Base-by-base conservation (phyloP, 2,329 filamentous ascomycete genomes). In the Phialemonium atrogriseum region DNA sequence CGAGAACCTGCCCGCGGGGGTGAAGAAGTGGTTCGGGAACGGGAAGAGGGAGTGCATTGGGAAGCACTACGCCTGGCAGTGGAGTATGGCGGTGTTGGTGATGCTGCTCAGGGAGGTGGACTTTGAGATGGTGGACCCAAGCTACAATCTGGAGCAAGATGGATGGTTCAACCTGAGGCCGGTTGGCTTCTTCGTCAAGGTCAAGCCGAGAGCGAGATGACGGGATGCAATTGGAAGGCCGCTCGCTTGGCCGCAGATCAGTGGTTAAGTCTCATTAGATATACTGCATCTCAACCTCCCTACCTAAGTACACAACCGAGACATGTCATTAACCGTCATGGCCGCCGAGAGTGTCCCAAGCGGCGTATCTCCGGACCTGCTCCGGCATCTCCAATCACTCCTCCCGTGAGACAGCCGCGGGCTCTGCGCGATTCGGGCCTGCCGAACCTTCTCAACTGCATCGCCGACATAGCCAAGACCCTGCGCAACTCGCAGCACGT, bases 121-220 rank as follows among this genome's bases (percentile, higher is more conserved):
- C 29, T 67, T 70, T 38, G 61, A 64, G 44, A 44, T 55, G 37
- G 60, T 40, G 10, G 54, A 67, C 27, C 44, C 51, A 4, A 43
- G 34, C 0, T 69, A 66, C 29, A 41, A 55, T 43, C 33, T 67
- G 33, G 52, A 56, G 33, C 53, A 64, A 50, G 56, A 75, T 41
- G 60, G 71, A 10, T 61, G 70, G 60, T 74, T 73, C 40, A 70
- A 70, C 30, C 45, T 69, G 4, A 50, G 66, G 39, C 70, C 69
- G 0, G 47, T 66, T 25, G 59, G 55, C 10, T 65, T 73, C 24
- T 42, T 48, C 13, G 60, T 63, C 28, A 61, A 50, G 48, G 59
- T 64, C 8, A 63, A 55, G 50, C 42, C 58, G 21, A 56, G 65
- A 33, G 40, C 8, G 17, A 9, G 21, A 9, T 23, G 21, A 23